Evolutionary conservation across 805 yeast genomes (phyloP).

Genomic region (Candida michaelii): DNA sequence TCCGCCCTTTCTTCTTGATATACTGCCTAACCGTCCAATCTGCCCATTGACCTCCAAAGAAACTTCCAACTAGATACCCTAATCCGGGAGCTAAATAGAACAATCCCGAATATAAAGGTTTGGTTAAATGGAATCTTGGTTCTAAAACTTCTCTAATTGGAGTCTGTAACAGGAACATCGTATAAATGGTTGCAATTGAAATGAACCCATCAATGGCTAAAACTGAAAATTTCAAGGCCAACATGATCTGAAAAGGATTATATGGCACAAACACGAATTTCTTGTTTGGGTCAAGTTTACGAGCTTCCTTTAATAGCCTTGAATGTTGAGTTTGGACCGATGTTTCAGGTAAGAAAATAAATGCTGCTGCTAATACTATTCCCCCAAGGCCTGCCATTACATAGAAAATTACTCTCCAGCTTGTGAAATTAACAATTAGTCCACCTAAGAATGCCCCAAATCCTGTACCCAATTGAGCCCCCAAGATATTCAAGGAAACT

Average conservation of each 20-base stretch:
- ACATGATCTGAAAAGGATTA: constrained; percentile 48
- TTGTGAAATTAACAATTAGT: constrained; percentile 46
- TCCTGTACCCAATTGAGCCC: constrained; percentile 56
- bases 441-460: constrained; percentile 57
- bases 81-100: constrained; percentile 58
- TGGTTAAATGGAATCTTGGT: constrained; percentile 49
- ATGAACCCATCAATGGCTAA: constrained; percentile 44
- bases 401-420: constrained; percentile 57
- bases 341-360: constrained; percentile 50
- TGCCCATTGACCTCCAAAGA: constrained; percentile 53
- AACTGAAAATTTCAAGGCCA: constrained; percentile 43
- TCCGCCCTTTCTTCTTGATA: constrained; percentile 38
- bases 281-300: constrained; percentile 20
- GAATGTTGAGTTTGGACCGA: constrained; percentile 28
- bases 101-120: constrained; percentile 51
- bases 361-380: constrained; percentile 29
- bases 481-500: constrained; percentile 48
- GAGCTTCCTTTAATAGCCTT: constrained; percentile 20
- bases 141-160: constrained; percentile 58
- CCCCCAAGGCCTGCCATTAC: constrained; percentile 47
- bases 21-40: constrained; percentile 48
- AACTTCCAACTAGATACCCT: constrained; percentile 53
- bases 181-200: constrained; percentile 42
- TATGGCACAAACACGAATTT: constrained; percentile 42
- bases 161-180: constrained; percentile 52